These are phyloP conservation scores for button mushroom (Agaricus bisporus) DNA, from an alignment of 768 basidiomycete genomes.

Conservation along the genomic window DNA sequence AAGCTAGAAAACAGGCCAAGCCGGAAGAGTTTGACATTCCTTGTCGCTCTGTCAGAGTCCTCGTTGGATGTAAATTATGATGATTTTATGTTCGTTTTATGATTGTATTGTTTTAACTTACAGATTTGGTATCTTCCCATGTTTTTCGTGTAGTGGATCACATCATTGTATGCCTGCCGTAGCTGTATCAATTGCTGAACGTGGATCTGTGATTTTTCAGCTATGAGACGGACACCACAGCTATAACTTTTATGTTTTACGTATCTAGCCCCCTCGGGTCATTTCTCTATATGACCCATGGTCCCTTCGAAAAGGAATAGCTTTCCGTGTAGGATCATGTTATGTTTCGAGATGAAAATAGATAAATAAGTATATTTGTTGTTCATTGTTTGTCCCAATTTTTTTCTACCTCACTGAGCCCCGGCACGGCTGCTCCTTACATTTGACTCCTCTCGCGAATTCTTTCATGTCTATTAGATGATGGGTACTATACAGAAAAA, in stretches of 20 bases:
- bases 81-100: background rate
- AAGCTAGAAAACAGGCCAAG: conserved; percentile 46
- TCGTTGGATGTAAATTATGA: conserved; percentile 52
- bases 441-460: conserved; percentile 9
- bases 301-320: too few relatives aligned
- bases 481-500: conserved; percentile 13
- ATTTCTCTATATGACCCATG: too few relatives aligned
- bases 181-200: too few relatives aligned
- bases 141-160: too few relatives aligned
- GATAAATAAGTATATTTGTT: conserved; percentile 15
- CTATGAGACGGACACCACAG: too few relatives aligned
- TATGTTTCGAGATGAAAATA: background rate
- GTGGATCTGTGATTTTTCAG: too few relatives aligned
- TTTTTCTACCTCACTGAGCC: conserved; percentile 24
- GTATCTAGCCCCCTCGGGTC: too few relatives aligned
- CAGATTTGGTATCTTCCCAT: too few relatives aligned
- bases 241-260: too few relatives aligned
- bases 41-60: conserved; percentile 53
- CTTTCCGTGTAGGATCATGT: too few relatives aligned
- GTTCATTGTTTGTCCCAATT: conserved; percentile 26
- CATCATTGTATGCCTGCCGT: too few relatives aligned
- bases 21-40: conserved; percentile 46
- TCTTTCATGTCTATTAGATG: conserved; percentile 12
- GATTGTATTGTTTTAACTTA: too few relatives aligned
- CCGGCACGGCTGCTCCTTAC: conserved; percentile 8